phyloP scores from a whole-genome alignment of 495 filamentous ascomycete genomes.

The Melanomma pulvis-pyrius region DNA sequence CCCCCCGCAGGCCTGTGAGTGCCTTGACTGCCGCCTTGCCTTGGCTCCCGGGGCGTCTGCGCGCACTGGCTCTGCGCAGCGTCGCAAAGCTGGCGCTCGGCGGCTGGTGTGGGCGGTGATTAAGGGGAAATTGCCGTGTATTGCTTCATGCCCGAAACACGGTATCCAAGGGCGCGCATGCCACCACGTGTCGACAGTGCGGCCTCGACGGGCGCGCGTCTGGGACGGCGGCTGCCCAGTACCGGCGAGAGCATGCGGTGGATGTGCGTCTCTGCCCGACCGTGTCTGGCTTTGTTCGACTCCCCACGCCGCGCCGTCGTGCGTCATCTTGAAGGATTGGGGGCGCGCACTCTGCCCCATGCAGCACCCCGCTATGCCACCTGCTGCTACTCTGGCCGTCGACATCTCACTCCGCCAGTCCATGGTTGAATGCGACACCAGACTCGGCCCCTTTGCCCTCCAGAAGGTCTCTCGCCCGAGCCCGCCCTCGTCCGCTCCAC shows the following conservation, averaged over 20 bases:
- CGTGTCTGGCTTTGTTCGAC: background rate
- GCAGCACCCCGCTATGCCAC: slow-evolving; percentile 18
- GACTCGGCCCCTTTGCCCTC: slow-evolving; percentile 22
- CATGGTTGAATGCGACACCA: slow-evolving; percentile 31
- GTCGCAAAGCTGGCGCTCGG: slow-evolving; percentile 7
- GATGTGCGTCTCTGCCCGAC: background rate
- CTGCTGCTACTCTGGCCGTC: slow-evolving; percentile 5
- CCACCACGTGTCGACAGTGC: slow-evolving; percentile 10
- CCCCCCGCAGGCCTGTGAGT: background rate
- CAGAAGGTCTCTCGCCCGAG: slow-evolving; percentile 1
- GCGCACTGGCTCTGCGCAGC: slow-evolving; percentile 5
- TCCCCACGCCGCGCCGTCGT: slow-evolving; percentile 20
- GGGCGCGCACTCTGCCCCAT: slow-evolving; percentile 5
- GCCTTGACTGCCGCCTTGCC: background rate
- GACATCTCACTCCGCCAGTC: slow-evolving; percentile 30
- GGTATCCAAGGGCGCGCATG: background rate
- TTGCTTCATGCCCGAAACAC: slow-evolving; percentile 3
- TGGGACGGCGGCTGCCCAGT: background rate
- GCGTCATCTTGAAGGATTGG: slow-evolving; percentile 21
- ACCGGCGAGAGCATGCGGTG: background rate
- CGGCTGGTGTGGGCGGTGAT: background rate
- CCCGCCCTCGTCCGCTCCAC: background rate
- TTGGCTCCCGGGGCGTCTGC: background rate
- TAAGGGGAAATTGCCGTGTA: background rate
- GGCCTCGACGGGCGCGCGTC: background rate